A percentile compares a stretch with the other conserved stretches of the same genome.
phyloP scores from a whole-genome alignment of 169 alveolate species.

The Plasmodium yoelii region DNA sequence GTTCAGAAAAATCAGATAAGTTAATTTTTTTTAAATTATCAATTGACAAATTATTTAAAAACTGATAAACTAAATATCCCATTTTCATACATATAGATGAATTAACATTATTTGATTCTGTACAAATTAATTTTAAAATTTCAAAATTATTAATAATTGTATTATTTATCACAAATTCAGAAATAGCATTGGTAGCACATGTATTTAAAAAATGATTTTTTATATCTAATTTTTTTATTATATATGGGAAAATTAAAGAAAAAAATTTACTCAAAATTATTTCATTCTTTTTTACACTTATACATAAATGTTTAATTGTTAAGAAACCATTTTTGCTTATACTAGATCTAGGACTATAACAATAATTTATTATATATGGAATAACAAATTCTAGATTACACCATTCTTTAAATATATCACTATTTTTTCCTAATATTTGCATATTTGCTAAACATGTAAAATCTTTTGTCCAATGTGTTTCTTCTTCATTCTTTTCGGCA shows the following conservation, averaged over 20 bases:
- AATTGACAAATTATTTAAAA: slow-evolving; percentile 54
- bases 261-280: slow-evolving; percentile 30
- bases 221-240: slow-evolving; percentile 37
- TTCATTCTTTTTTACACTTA: slow-evolving; percentile 10
- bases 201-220: slow-evolving; percentile 50
- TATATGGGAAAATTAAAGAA: slow-evolving; percentile 25
- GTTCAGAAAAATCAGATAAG: slow-evolving; percentile 35
- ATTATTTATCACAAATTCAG: slow-evolving; percentile 37
- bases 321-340: slow-evolving; percentile 56
- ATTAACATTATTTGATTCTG: slow-evolving; percentile 45
- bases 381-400: slow-evolving; percentile 13
- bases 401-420: slow-evolving; percentile 26
- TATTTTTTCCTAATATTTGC: slow-evolving; percentile 31
- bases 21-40: slow-evolving; percentile 18
- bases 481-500: neutral
- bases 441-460: slow-evolving; percentile 29
- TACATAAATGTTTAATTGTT: slow-evolving; percentile 62
- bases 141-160: slow-evolving; percentile 41
- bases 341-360: slow-evolving; percentile 53
- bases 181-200: slow-evolving; percentile 46
- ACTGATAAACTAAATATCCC: slow-evolving; percentile 49
- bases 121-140: slow-evolving; percentile 59
- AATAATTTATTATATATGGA: slow-evolving; percentile 32
- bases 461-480: slow-evolving; percentile 33
- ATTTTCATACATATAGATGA: slow-evolving; percentile 36